Evolutionary conservation across 2,329 filamentous ascomycete species (phyloP).

Genomic region (Aspergillus thermomutatus): DNA sequence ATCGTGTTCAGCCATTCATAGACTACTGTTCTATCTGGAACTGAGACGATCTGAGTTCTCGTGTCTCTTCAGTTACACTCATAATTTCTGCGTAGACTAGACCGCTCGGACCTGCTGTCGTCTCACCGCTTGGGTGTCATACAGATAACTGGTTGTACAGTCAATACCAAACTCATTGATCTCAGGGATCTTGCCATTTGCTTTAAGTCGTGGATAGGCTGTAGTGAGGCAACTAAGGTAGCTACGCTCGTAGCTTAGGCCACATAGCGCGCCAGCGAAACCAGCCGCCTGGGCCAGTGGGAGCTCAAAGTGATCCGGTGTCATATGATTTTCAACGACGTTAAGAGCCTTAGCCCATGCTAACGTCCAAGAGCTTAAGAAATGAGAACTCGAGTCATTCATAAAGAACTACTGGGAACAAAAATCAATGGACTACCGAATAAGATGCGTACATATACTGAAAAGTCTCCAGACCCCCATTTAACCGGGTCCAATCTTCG

Average conservation of each 20-base stretch:
- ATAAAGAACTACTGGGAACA: not conserved
- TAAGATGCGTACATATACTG: not conserved
- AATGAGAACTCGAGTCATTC: not conserved
- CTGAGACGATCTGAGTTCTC: not conserved
- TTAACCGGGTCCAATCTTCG: slow-evolving; percentile 42
- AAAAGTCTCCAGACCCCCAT: not conserved
- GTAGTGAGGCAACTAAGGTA: not conserved
- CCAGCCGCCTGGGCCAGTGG: not conserved
- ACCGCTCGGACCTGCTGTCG: not conserved
- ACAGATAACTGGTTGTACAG: not conserved
- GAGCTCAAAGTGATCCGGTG: not conserved
- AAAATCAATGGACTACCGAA: not conserved
- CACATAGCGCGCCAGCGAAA: not conserved
- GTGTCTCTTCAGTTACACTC: not conserved
- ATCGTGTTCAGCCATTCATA: slow-evolving; percentile 1
- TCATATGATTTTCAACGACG: not conserved
- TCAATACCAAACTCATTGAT: not conserved
- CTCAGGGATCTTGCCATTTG: not conserved
- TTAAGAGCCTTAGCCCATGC: not conserved
- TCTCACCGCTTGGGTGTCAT: not conserved
- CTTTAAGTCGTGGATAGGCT: not conserved
- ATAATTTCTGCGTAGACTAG: not conserved
- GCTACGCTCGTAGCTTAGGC: not conserved
- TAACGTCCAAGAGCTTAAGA: not conserved
- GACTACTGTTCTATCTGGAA: not conserved